These are phyloP conservation scores for Sabuloglossum arenarium DNA, from an alignment of 495 filamentous ascomycete species.

Conservation along the genomic window DNA sequence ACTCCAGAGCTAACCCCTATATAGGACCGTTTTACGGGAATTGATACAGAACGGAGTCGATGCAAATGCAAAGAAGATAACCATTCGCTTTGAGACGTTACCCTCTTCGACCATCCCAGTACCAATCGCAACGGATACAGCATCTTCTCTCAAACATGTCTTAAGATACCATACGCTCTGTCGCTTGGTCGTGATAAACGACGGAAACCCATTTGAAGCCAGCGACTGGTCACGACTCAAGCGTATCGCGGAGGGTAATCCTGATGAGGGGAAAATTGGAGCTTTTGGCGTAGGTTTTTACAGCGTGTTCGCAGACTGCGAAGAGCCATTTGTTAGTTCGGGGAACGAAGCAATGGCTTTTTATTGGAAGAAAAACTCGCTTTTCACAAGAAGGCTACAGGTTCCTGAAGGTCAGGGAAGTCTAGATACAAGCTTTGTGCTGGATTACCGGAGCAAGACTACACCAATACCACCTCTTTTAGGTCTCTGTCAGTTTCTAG, in stretches of 20 bases:
- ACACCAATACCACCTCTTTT: conserved; percentile 70
- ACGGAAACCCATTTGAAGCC: conserved; percentile 64
- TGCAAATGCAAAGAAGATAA: conserved; percentile 73
- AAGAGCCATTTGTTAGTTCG: conserved; percentile 88
- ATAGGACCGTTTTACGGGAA: conserved; percentile 53
- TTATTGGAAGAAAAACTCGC: conserved; percentile 91
- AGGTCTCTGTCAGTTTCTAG: conserved; percentile 73
- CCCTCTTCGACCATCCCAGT: conserved; percentile 59
- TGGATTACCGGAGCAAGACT: conserved; percentile 75
- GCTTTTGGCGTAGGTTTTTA: conserved; percentile 98
- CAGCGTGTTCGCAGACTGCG: conserved; percentile 93
- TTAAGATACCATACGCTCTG: conserved; percentile 66
- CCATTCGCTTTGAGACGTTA: conserved; percentile 73
- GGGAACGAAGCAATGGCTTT: conserved; percentile 90
- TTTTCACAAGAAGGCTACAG: conserved; percentile 69
- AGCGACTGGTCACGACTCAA: conserved; percentile 89
- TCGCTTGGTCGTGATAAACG: conserved; percentile 69
- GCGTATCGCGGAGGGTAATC: conserved; percentile 94
- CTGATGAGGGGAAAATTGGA: conserved; percentile 95
- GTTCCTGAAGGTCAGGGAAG: conserved; percentile 26
- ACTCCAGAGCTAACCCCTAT: background rate
- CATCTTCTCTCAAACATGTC: conserved; percentile 58
- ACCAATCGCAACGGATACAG: conserved; percentile 40
- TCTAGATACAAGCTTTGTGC: conserved; percentile 66
- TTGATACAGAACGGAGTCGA: conserved; percentile 97